Evolutionary conservation across 2,329 filamentous ascomycete genomes (phyloP), one percentile per base, ranked within the genome.

Genomic region (Diaporthe velutina): DNA sequence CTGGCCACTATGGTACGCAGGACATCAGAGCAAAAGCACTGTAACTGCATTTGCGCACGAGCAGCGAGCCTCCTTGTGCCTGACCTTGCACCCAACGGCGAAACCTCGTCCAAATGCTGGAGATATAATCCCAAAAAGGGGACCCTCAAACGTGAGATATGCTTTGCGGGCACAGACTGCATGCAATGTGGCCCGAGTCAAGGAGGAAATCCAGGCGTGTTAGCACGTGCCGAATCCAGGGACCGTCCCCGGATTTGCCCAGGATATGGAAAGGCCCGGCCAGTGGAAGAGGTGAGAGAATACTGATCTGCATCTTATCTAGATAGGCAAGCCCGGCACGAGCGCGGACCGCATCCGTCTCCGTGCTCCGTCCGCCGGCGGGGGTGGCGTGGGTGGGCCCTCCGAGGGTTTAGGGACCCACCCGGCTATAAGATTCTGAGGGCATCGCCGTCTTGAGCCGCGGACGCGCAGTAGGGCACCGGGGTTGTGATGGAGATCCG

Each of bases 251-350:
- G 45, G 64, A 67, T 66, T 67, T 40, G 64, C 64, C 64, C 64
- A 52, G 64, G 12, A 52, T 28, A 25, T 22, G 30, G 28, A 28
- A 19, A 38, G 48, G 64, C 19, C 64, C 40, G n/a, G 60, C 30
- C 64, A 38, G 15, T 28, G 22, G 3, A 25, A 1, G 61, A 38
- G 13, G 22, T 19, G 28, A n/a, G 12, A 12, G 35, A 50, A 13
- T n/a, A 22, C 30, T 38, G 61, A 67, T 67, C 64, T 67, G 45
- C 64, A 67, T 67, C 30, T 67, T 67, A 67, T 67, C 64, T 67
- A 67, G 64, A 67, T 67, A 54, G 64, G 45, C 64, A 50, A 33
- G 40, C 38, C 61, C 61, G 64, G 64, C 64, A 52, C 17, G 58
- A 67, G 64, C 45, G 30, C 64, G 64, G 64, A 40, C 64, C 64